Base-by-base conservation (phyloP, 441 rosid species). In the Theobroma grandiflorum region DNA sequence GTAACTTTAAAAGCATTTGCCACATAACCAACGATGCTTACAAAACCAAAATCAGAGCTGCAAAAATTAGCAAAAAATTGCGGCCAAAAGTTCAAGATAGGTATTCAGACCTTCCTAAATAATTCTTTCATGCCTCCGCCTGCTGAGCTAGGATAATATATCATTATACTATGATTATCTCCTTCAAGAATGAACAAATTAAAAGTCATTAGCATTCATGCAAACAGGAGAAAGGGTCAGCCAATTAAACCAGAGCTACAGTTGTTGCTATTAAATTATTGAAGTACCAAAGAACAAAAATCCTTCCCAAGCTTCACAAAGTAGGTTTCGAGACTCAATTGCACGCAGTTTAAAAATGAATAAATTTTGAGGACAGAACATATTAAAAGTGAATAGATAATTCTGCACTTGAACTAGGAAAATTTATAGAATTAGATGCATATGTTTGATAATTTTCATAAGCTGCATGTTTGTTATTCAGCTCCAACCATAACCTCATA, bases 121-220 rank as follows among this genome's bases (percentile, higher is more conserved):
- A 97, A 89, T 88, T 93, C 98, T 86, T 97, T 97, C 99, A 97
- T 97, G 64, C 99, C 99, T 77, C 99, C 98, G 81, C 99, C 99
- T 2, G 99, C 99, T 45, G 99, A 93, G 86, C 98, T 97, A 67
- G 99, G 99, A 80, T 96, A 97, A 84, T 97, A 97, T 85, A 97
- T 93, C 99, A 96, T 94, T 81, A 97, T 96, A 75, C 98, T 96
- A 82, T 97, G 99, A 85, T 97, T 91, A 88, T 97, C 99, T 86
- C 98, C 99, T 95, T 78, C 70, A 88, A 50, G 79, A 82, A 78
- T 33, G 49, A 38, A 77, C 76, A 89, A 72, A 72, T 55, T 10
- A 14, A 75, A 26, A 77, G 69, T 70, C 74, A 63, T 52, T 78
- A 82, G 70, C 50, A 80, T 45, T 72, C 65, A 74, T 67, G 81